Percentiles rank a stretch among this genome's conserved stretches.
Conservation (phyloP, 441 rosid genomes). For the Pelargonium australe region DNA sequence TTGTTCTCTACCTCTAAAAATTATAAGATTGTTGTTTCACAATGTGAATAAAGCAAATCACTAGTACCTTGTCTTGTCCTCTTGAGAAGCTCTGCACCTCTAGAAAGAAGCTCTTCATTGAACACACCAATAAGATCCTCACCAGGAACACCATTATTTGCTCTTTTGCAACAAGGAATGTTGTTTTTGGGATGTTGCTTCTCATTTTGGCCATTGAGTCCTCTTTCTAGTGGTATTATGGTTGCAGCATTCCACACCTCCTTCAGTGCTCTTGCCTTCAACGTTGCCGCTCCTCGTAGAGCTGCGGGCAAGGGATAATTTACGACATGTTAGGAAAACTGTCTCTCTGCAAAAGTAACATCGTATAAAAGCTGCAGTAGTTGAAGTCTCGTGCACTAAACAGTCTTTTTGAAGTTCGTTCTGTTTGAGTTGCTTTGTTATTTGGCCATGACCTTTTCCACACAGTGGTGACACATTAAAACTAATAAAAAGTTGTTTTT, state of each 20-base stretch:
- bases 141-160: constrained; percentile 30
- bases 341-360: background rate
- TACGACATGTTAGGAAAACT: background rate
- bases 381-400: too few species aligned
- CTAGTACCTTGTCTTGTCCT: constrained; percentile 78
- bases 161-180: background rate
- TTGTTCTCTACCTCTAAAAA: background rate
- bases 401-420: too few species aligned
- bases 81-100: constrained; percentile 85
- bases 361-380: background rate
- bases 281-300: constrained; percentile 83
- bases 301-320: constrained; percentile 30
- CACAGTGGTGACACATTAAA: background rate
- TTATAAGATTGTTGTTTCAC: background rate
- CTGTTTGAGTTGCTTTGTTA: too few species aligned
- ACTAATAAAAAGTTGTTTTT: background rate
- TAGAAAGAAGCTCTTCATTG: constrained; percentile 74
- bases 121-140: constrained; percentile 71
- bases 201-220: constrained; percentile 10
- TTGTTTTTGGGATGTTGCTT: background rate
- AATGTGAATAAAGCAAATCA: background rate
- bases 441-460: too few species aligned
- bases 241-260: constrained; percentile 94
- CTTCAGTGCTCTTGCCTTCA: constrained; percentile 82
- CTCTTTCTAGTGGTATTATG: constrained; percentile 82